Base-by-base conservation (phyloP, 1,284 basidiomycete species). In the Malassezia psittaci region DNA sequence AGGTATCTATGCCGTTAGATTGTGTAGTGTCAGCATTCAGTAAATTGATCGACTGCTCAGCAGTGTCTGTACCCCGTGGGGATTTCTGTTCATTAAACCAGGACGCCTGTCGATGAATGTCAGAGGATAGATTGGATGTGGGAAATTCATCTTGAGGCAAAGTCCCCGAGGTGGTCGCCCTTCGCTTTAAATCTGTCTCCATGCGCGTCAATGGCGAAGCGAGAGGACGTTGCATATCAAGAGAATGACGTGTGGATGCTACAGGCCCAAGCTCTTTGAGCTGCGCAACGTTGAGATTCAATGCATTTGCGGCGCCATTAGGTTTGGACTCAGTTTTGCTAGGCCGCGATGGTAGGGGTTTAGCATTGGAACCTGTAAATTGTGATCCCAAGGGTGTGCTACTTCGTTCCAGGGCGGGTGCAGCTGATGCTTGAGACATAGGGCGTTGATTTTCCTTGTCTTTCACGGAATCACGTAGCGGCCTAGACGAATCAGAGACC, bases 11-110 rank as follows among this genome's bases (percentile, higher is more conserved):
- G 24, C 24, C 24, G 24, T 4, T 29, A 29, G 24, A 29, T 7
- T 45, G 29, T 5, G 29, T 24, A 4, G 43, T 29, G 7, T 29
- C 24, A 2, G 45, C 34, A 36, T 47, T n/a, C 34, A 19, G 37
- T 24, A 36, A 33, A 34, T 24, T 29, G 11, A 34, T 24, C 45
- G 45, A 21, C 45, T 33, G 8, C 4, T 16, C 16, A 16, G 41
- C 21, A 11, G 24, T 44, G 8, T 32, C 12, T 19, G 19, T 32
- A 19, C 13, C 41, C 12, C 13, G 21, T 32, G 4, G 12, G 41
- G 41, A 19, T 11, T 29, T n/a, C 12, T 47, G 19, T 11, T 44
- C 41, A 19, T 24, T 48, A 18, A 55, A 55, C 53, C 53, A 55
- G 37, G 48, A 40, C 34, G 16, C 8, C 21, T 55, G 48, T 32